Evolutionary conservation across 2,329 filamentous ascomycete species (phyloP), one percentile per base, ranked within the genome.

Genomic region (Magnaporthiopsis incrustans): DNA sequence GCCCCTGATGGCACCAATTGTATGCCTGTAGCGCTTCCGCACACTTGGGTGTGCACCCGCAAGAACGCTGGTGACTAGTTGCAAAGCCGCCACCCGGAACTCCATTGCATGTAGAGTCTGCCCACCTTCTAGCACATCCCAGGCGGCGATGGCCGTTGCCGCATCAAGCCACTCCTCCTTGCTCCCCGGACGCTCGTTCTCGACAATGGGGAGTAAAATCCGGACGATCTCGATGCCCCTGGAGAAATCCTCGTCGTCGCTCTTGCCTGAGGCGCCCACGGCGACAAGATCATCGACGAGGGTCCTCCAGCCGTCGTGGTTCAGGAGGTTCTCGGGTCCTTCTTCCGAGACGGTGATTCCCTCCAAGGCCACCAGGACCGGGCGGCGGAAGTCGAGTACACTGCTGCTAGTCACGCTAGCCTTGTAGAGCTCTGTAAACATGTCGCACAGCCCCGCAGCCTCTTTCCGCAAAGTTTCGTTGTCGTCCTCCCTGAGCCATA

Each of bases 401-500:
- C 70, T 64, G 5, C 68, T 64, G 5, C 68, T 64, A 25, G 64
- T 38, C 30, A 63, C 30, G 32, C 68, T 63, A 32, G 44, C 30
- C 2, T 76, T 76, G 71, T 89, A 90, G 0, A 90, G 75, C 15
- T 87, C 85, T 63, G 88, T 71, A 38, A 89, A 77, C 78, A 90
- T 82, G 67, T 90, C 88, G 66, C 80, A 81, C 61, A 90, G 73
- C 0, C 85, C 86, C 0, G 81, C 79, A 14, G 81, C 82, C 69
- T 88, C 83, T 61, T 77, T 80, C 14, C 85, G 77, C 56, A 89
- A 70, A 10, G 76, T 73, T 18, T 85, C 82, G 57, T 85, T 85
- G 57, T 89, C 87, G 64, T 90, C 87, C 67, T 90, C 88, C 10
- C 85, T 78, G n/a, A 90, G 75, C 88, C 88, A 90, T 25, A 89